Conservation (phyloP, 2,329 filamentous ascomycete species). For the Zymoseptoria brevis region DNA sequence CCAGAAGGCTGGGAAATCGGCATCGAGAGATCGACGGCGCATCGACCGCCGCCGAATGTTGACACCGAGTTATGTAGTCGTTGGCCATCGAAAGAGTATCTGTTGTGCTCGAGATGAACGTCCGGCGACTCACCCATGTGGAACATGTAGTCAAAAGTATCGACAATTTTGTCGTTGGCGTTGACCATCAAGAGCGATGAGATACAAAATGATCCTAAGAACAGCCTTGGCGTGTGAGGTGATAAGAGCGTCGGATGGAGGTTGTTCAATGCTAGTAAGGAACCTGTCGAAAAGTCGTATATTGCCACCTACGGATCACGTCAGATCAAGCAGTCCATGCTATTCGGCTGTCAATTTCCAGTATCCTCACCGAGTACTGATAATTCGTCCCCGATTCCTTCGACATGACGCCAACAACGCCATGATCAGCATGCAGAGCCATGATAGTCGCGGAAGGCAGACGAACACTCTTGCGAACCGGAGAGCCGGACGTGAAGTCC, state of each 20-base stretch:
- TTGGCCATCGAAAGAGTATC: neutral
- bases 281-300: neutral
- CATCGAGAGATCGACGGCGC: neutral
- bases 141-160: neutral
- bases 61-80: neutral
- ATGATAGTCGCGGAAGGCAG: neutral
- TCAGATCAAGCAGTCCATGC: neutral
- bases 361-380: neutral
- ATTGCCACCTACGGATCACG: neutral
- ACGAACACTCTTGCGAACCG: neutral
- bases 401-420: neutral
- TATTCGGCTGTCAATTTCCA: neutral
- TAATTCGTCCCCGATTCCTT: neutral
- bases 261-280: neutral
- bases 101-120: neutral
- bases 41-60: neutral
- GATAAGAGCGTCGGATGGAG: neutral
- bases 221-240: neutral
- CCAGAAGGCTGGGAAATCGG: neutral
- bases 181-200: neutral
- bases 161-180: neutral
- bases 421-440: neutral
- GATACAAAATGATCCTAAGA: neutral
- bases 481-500: neutral
- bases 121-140: neutral